Evolutionary conservation across 768 basidiomycete genomes (phyloP).

Genomic region (Bullera alba): DNA sequence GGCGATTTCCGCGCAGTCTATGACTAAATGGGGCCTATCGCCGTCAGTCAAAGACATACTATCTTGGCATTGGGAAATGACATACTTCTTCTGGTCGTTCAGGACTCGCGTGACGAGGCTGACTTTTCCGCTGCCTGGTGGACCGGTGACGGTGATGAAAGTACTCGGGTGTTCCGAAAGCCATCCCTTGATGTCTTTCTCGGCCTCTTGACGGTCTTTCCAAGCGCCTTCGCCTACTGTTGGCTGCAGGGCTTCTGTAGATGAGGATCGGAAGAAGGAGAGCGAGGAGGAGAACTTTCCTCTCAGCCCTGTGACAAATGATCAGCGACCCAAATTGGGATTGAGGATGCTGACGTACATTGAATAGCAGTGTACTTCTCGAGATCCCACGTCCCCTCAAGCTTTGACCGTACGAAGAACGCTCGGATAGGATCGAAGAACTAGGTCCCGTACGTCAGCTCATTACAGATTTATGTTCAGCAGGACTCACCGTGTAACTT

Average conservation of each 20-base stretch:
- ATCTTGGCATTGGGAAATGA: not conserved
- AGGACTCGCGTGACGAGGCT: constrained; percentile 45
- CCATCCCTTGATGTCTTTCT: constrained; percentile 61
- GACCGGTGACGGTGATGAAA: constrained; percentile 49
- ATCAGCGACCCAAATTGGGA: constrained; percentile 2
- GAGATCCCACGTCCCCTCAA: constrained; percentile 72
- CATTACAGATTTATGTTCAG: constrained; percentile 1
- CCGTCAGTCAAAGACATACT: not conserved
- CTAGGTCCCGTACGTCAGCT: constrained; percentile 47
- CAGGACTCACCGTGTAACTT: constrained; percentile 68
- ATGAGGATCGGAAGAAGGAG: constrained; percentile 16
- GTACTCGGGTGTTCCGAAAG: constrained; percentile 69
- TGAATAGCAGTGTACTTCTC: constrained; percentile 67
- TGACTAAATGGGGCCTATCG: constrained; percentile 61
- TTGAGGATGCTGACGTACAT: constrained; percentile 47
- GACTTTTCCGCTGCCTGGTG: constrained; percentile 48
- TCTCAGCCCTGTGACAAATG: not conserved
- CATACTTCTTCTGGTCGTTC: constrained; percentile 41
- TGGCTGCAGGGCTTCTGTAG: constrained; percentile 6
- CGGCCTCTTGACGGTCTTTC: constrained; percentile 78
- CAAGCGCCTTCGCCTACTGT: constrained; percentile 53
- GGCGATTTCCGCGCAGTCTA: constrained; percentile 73
- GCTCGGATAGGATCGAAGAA: constrained; percentile 88
- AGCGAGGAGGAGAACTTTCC: constrained; percentile 2
- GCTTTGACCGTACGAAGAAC: constrained; percentile 71